Evolutionary conservation across 2,329 filamentous ascomycete genomes (phyloP).

Genomic region (Alternaria panax): DNA sequence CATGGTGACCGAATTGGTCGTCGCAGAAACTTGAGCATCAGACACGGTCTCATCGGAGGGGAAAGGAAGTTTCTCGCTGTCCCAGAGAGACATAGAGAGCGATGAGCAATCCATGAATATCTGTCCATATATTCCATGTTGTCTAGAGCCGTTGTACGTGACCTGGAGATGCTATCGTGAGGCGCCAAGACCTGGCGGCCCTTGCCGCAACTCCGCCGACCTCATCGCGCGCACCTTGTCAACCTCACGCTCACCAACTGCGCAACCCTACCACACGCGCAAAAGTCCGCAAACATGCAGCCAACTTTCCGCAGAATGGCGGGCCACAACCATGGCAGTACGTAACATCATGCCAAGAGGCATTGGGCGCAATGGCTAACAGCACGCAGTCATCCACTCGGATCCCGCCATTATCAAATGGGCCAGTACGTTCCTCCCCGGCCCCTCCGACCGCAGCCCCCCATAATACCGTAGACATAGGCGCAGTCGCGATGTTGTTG

Average conservation of each 20-base stretch:
- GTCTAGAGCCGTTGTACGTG: background rate
- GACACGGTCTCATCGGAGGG: background rate
- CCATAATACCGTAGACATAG: background rate
- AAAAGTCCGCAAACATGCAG: constrained; percentile 20
- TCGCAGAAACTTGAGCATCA: background rate
- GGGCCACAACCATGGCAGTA: constrained; percentile 38
- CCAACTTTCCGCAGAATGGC: constrained; percentile 35
- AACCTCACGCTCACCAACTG: constrained; percentile 18
- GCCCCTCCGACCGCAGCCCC: constrained; percentile 29
- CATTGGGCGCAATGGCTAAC: constrained; percentile 35
- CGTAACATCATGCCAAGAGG: constrained; percentile 3
- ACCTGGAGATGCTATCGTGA: background rate
- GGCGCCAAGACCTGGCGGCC: constrained; percentile 31
- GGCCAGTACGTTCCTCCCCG: constrained; percentile 56
- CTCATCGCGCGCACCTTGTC: constrained; percentile 22
- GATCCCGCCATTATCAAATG: constrained; percentile 66
- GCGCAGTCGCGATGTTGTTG: background rate
- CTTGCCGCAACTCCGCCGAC: constrained; percentile 21
- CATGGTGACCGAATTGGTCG: background rate
- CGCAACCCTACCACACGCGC: constrained; percentile 18
- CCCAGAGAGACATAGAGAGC: background rate
- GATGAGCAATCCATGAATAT: background rate
- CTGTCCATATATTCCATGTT: too few species aligned
- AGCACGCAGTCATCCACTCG: constrained; percentile 55
- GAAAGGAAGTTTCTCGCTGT: accelerated